Evolutionary conservation across 2,329 filamentous ascomycete genomes (phyloP).

Genomic region (Ophiostoma fasciatum): DNA sequence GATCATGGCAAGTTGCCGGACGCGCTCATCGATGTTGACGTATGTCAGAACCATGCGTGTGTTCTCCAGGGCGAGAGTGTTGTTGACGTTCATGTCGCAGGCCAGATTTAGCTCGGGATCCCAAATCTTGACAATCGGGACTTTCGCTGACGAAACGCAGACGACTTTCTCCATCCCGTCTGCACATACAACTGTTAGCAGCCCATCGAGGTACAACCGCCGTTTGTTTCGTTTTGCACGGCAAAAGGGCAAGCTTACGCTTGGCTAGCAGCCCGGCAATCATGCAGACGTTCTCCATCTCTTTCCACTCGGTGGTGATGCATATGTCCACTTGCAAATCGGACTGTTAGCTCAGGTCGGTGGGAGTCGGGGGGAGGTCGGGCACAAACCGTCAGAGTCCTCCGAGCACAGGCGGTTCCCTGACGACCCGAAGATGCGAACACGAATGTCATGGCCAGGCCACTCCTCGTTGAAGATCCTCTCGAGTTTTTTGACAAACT

Average conservation of each 20-base stretch:
- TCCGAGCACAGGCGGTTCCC: slow-evolving; percentile 89
- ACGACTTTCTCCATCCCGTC: slow-evolving; percentile 95
- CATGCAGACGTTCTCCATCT: slow-evolving; percentile 77
- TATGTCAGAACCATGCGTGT: slow-evolving; percentile 97
- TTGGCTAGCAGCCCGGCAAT: slow-evolving; percentile 74
- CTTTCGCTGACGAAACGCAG: slow-evolving; percentile 87
- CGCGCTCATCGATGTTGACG: slow-evolving; percentile 79
- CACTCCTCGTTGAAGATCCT: slow-evolving; percentile 78
- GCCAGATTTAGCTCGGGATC: slow-evolving; percentile 80
- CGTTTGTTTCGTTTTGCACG: neutral
- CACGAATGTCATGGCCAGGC: slow-evolving; percentile 79
- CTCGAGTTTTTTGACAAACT: slow-evolving; percentile 76
- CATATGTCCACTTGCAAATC: slow-evolving; percentile 99
- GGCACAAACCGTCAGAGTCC: slow-evolving; percentile 77
- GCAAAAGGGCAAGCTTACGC: slow-evolving; percentile 41
- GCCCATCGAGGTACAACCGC: too few relatives aligned
- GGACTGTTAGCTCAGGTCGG: too few relatives aligned
- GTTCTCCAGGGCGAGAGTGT: slow-evolving; percentile 85
- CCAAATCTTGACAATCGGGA: slow-evolving; percentile 98
- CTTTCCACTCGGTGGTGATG: slow-evolving; percentile 82
- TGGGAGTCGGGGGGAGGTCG: neutral
- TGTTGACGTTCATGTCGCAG: slow-evolving; percentile 99
- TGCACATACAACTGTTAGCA: slow-evolving; percentile 17
- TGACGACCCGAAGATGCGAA: slow-evolving; percentile 94
- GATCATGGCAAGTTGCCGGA: slow-evolving; percentile 87